Percentiles rank a stretch among this genome's conserved stretches.
These are phyloP conservation scores for Candida labiduridarum DNA, from an alignment of 1,139 yeast species.

Conservation along the genomic window DNA sequence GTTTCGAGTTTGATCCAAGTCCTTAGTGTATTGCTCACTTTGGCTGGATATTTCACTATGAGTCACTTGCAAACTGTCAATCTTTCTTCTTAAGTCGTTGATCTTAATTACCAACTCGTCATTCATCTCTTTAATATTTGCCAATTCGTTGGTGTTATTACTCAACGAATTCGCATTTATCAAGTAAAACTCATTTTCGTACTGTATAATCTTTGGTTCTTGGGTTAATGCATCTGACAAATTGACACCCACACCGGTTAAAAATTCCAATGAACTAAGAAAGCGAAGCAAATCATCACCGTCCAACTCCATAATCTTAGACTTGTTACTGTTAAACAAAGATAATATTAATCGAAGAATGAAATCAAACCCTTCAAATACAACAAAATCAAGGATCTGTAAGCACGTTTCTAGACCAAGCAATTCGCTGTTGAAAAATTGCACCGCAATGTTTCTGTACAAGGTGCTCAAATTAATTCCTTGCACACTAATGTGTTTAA, in stretches of 20 bases:
- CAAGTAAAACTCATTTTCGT: slow-evolving; percentile 48
- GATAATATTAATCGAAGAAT: slow-evolving; percentile 32
- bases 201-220: slow-evolving; percentile 38
- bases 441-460: slow-evolving; percentile 20
- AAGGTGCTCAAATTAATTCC: slow-evolving; percentile 36
- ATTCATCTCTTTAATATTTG: slow-evolving; percentile 40
- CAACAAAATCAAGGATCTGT: slow-evolving; percentile 36
- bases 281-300: slow-evolving; percentile 34
- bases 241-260: slow-evolving; percentile 16
- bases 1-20: slow-evolving; percentile 27
- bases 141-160: slow-evolving; percentile 41
- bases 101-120: slow-evolving; percentile 36
- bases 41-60: slow-evolving; percentile 44
- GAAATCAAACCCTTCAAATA: slow-evolving; percentile 46
- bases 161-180: slow-evolving; percentile 44
- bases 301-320: slow-evolving; percentile 23
- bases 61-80: slow-evolving; percentile 36
- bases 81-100: slow-evolving; percentile 30
- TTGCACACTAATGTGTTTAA: slow-evolving; percentile 39
- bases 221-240: slow-evolving; percentile 22
- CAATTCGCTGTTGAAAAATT: slow-evolving; percentile 6
- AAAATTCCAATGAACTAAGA: slow-evolving; percentile 27
- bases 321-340: slow-evolving; percentile 22
- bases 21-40: slow-evolving; percentile 30
- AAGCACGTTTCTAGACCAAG: slow-evolving; percentile 15